Base-by-base conservation (phyloP, 2,329 filamentous ascomycete genomes). In the Penicillium thymicola region DNA sequence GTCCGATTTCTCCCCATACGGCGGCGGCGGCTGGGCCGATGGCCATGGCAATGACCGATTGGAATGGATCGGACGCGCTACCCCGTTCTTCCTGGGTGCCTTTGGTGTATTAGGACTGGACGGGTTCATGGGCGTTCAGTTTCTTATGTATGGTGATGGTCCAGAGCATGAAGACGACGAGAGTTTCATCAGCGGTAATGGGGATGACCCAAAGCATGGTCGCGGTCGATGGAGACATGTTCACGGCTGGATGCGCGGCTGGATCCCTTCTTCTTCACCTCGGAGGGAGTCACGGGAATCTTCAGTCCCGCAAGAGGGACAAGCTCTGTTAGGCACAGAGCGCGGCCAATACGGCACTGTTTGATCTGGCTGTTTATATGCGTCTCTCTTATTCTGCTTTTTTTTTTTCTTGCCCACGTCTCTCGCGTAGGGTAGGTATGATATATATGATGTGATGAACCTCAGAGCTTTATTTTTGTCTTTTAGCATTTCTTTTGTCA, bases 71-170 rank as follows among this genome's bases (percentile, higher is more conserved):
- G 70, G 77, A 3, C 79, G 81, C 9, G 82, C 85, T 1, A 71
- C 81, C 13, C 86, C 86, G 0, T 89, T 89, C 70, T 88, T 85
- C 69, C 76, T 88, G 0, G 86, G 86, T 6, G 85, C 86, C 6
- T 84, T 84, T 2, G 85, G 86, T 9, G 85, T 88, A 2, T 72
- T 89, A 7, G 75, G 79, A 21, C 76, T 88, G 69, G 86, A 89
- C 68, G 84, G 79, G 0, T 81, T 80, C 27, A 82, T 89, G 52
- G 85, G 84, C 0, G 68, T 85, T 36, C 86, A 89, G 59, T 88
- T 88, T 66, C 72, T 82, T 61, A 75, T 82, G 61, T 88, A 85
- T 65, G 82, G 84, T 51, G 74, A 81, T 32, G 75, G 79, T 23
- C 49, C 53, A n/a, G 59, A 59, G 5, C 51, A 58, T 8, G 54